These are phyloP conservation scores for Neurospora sp. DNA, from an alignment of 2,329 filamentous ascomycete genomes.

Conservation along the genomic window DNA sequence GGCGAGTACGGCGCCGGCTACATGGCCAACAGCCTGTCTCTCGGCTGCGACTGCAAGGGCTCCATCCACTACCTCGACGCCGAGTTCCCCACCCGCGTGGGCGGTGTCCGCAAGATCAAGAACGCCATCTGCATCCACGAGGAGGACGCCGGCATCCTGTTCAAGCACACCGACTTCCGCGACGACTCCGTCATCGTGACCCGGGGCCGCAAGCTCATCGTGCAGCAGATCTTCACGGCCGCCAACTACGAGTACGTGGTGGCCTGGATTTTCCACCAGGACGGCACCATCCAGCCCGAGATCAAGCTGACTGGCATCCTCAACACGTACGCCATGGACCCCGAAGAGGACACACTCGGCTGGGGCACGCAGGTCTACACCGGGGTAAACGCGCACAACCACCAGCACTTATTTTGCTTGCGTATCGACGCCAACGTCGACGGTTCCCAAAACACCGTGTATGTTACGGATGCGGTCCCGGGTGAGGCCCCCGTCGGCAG, in stretches of 20 bases:
- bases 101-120: slow-evolving; percentile 72
- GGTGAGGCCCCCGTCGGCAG: slow-evolving; percentile 69
- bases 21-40: slow-evolving; percentile 68
- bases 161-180: slow-evolving; percentile 91
- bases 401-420: slow-evolving; percentile 90
- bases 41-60: slow-evolving; percentile 82
- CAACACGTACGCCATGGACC: slow-evolving; percentile 78
- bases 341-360: slow-evolving; percentile 70
- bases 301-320: slow-evolving; percentile 87
- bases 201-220: slow-evolving; percentile 72
- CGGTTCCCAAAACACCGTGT: slow-evolving; percentile 74
- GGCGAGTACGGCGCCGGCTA: slow-evolving; percentile 76
- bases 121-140: slow-evolving; percentile 95
- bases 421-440: slow-evolving; percentile 83
- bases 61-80: slow-evolving; percentile 88
- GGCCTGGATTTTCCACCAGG: slow-evolving; percentile 85
- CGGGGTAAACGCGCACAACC: slow-evolving; percentile 87
- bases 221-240: slow-evolving; percentile 89
- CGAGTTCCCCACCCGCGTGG: slow-evolving; percentile 68
- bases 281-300: slow-evolving; percentile 85
- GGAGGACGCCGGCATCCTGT: slow-evolving; percentile 82
- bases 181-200: slow-evolving; percentile 83
- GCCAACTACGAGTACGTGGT: slow-evolving; percentile 86
- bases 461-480: slow-evolving; percentile 66
- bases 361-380: slow-evolving; percentile 92